Base-by-base conservation (phyloP, 371 early-diverging fungal species). In the Mortierella sp. region DNA sequence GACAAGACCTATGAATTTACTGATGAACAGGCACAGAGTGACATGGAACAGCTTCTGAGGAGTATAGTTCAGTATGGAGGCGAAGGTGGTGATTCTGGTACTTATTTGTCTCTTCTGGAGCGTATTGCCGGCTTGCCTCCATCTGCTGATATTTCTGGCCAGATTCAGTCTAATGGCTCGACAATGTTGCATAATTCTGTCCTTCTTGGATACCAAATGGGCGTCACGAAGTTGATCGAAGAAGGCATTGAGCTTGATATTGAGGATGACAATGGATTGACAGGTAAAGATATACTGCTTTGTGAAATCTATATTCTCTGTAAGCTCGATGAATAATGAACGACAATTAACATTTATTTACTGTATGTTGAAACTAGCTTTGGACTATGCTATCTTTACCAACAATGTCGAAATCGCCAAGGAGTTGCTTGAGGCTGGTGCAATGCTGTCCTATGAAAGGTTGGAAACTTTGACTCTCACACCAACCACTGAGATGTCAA, bases 1-100 rank as follows among this genome's bases (percentile, higher is more conserved):
- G 76, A 76, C 54, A 70, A 76, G 67, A 76, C 76, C 1, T 76
- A 70, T 37, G 76, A 76, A 67, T 76, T 76, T 53, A 76, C 76
- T 32, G 76, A 76, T n/a, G 76, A 76, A 43, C 76, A 76, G 57
- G 76, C 76, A 2, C 76, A 76, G 55, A 76, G 76, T 34, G 76
- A 76, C 29, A 70, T 76, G 67, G 76, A 76, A 42, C 76, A 76
- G 59, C 51, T 76, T 40, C 53, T 76, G 66, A 66, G 76, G 34
- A 75, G 64, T 32, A 13, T 75, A 53, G 66, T 76, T 22, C 70
- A 76, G 61, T 68, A 76, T 37, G 53, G 28, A 17, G 64, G 76
- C 12, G 70, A 76, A n/a, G 64, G 64, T 22, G 71, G 76, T n/a
- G 76, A 76, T 51, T 58, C 67, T 22, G 71, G 68, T 7, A 66